Evolutionary conservation across 2,329 filamentous ascomycete genomes (phyloP).

Genomic region (Alternaria brassicicola): DNA sequence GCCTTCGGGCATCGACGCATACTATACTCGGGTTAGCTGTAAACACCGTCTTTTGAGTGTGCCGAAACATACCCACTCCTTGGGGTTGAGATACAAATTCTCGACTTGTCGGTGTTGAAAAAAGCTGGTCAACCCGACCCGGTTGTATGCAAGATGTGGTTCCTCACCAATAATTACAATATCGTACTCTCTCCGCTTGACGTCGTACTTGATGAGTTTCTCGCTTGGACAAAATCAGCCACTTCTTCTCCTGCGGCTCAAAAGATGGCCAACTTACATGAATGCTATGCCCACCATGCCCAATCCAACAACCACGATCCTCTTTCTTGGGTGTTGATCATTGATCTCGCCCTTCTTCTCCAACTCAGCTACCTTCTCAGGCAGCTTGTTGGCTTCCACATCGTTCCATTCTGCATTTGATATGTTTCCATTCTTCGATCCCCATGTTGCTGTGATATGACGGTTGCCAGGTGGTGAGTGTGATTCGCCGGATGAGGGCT

Average conservation of each 20-base stretch:
- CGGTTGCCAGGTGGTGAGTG: constrained; percentile 38
- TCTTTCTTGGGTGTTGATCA: constrained; percentile 57
- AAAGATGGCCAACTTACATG: constrained; percentile 66
- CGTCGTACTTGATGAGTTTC: constrained; percentile 85
- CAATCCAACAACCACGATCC: constrained; percentile 81
- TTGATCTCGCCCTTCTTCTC: constrained; percentile 39
- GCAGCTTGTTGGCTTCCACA: constrained; percentile 53
- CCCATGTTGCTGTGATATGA: constrained; percentile 33
- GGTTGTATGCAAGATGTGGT: constrained; percentile 85
- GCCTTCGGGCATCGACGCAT: constrained; percentile 68
- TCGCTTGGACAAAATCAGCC: constrained; percentile 63
- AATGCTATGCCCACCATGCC: constrained; percentile 93
- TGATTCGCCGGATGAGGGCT: constrained; percentile 40
- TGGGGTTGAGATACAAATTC: constrained; percentile 84
- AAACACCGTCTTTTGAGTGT: neutral
- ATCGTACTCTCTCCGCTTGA: constrained; percentile 75
- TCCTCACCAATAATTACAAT: constrained; percentile 89
- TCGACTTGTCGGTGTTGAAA: constrained; percentile 86
- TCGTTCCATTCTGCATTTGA: constrained; percentile 56
- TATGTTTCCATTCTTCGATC: constrained; percentile 42
- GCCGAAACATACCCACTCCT: constrained; percentile 69
- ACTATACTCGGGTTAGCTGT: constrained; percentile 54
- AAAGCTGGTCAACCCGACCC: constrained; percentile 86
- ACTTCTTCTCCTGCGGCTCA: neutral
- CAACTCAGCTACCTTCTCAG: constrained; percentile 50